phyloP scores from a whole-genome alignment of 441 rosid genomes.

The Croton setiger region DNA sequence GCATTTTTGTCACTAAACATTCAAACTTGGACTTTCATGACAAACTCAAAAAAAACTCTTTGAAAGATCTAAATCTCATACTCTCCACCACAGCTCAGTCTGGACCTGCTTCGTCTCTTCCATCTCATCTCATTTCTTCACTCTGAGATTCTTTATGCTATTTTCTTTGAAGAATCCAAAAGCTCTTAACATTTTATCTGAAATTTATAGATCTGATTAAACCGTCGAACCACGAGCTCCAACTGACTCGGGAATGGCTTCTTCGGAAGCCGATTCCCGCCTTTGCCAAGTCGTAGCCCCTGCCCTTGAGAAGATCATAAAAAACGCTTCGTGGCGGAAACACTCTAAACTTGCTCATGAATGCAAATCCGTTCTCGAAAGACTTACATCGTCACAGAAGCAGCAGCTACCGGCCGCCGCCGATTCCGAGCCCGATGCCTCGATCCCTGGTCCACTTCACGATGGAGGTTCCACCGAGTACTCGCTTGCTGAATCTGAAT shows the following conservation, averaged over 20 bases:
- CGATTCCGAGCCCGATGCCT: constrained; percentile 59
- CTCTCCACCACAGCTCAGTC: constrained; percentile 13
- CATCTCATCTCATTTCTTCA: neutral
- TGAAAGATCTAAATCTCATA: constrained; percentile 53
- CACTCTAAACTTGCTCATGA: constrained; percentile 92
- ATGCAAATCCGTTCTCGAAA: constrained; percentile 83
- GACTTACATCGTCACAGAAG: constrained; percentile 42
- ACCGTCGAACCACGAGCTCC: constrained; percentile 28
- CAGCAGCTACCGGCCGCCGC: constrained; percentile 34
- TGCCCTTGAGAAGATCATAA: constrained; percentile 78
- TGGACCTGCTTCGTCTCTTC: neutral
- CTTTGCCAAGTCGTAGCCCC: constrained; percentile 68
- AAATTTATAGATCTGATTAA: constrained; percentile 48
- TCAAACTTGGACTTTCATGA: constrained; percentile 22
- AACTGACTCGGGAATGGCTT: constrained; percentile 89
- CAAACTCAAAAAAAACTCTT: constrained; percentile 27
- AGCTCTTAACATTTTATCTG: constrained; percentile 4
- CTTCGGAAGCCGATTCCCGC: constrained; percentile 99
- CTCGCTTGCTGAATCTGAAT: constrained; percentile 77
- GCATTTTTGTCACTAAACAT: constrained; percentile 35
- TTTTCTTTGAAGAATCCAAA: constrained; percentile 12
- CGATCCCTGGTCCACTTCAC: constrained; percentile 79
- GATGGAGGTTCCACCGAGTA: constrained; percentile 68
- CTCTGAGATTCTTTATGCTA: constrained; percentile 19
- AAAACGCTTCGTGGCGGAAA: constrained; percentile 95